A percentile compares a stretch with the other conserved stretches of the same genome.
phyloP scores from a whole-genome alignment of 805 yeast species.

The Yamadazyma insecticola region DNA sequence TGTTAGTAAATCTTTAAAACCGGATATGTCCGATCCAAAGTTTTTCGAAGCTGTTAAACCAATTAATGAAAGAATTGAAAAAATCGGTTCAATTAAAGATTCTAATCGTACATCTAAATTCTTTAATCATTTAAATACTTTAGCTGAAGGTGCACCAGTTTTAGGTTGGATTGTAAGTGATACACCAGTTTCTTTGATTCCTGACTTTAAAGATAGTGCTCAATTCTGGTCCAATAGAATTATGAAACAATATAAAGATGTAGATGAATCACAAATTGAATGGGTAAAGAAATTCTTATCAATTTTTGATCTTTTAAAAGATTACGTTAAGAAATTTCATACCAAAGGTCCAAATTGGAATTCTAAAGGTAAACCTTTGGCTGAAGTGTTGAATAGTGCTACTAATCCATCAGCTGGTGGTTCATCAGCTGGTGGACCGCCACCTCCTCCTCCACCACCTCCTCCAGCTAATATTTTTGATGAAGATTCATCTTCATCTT shows the following conservation, averaged over 20 bases:
- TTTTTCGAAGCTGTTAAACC: constrained; percentile 62
- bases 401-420: constrained; percentile 59
- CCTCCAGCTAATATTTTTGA: constrained; percentile 64
- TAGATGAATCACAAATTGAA: constrained; percentile 61
- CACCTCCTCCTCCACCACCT: constrained; percentile 89
- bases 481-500: constrained; percentile 15
- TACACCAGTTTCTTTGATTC: constrained; percentile 70
- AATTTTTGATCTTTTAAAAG: constrained; percentile 65
- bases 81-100: constrained; percentile 66
- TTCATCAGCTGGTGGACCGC: constrained; percentile 49
- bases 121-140: constrained; percentile 70
- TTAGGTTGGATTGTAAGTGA: constrained; percentile 84
- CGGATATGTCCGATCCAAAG: constrained; percentile 51
- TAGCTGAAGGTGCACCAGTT: constrained; percentile 86
- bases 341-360: constrained; percentile 84
- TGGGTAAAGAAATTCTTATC: constrained; percentile 73
- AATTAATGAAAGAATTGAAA: constrained; percentile 54
- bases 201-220: constrained; percentile 85
- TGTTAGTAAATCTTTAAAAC: constrained; percentile 59
- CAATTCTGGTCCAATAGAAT: constrained; percentile 93
- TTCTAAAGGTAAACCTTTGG: constrained; percentile 52
- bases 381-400: constrained; percentile 40
- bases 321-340: constrained; percentile 72
- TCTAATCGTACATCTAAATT: constrained; percentile 62
- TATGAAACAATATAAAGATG: constrained; percentile 75